Conservation (phyloP, 306 rosid species). For the Dryas alaskensis region DNA sequence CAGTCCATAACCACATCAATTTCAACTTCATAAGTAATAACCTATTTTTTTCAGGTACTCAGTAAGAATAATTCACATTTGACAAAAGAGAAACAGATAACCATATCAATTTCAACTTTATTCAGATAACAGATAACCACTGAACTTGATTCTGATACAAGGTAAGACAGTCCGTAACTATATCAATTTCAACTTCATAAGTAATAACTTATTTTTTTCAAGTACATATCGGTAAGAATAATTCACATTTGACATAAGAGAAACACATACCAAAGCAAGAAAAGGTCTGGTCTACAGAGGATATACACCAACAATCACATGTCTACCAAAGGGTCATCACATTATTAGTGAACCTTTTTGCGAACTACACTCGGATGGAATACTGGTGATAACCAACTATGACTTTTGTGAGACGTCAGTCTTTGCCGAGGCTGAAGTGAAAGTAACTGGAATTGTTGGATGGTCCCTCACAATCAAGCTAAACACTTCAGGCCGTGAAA, state of each 20-base stretch:
- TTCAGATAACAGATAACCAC: no score
- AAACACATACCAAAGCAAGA: background rate
- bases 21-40: background rate
- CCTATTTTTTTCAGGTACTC: background rate
- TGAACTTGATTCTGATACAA: background rate
- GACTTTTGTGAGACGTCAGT: constrained; percentile 40
- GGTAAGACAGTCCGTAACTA: background rate
- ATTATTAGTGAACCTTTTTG: constrained; percentile 21
- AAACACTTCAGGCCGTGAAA: constrained; percentile 83
- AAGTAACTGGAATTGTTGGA: constrained; percentile 67
- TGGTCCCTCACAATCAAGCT: constrained; percentile 75
- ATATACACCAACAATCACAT: constrained; percentile 5
- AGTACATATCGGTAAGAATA: no score
- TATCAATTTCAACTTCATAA: background rate
- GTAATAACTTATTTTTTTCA: background rate
- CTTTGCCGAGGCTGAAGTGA: constrained; percentile 52
- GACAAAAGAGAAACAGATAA: background rate
- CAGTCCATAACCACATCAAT: constrained; percentile 1
- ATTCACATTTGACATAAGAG: background rate
- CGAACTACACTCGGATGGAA: constrained; percentile 10
- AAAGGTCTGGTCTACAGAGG: background rate
- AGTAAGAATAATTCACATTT: background rate
- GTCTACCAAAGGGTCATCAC: background rate
- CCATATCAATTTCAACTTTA: background rate
- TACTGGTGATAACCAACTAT: constrained; percentile 23